Conservation (phyloP, 2,329 filamentous ascomycete genomes). For the Didymella pinodella region DNA sequence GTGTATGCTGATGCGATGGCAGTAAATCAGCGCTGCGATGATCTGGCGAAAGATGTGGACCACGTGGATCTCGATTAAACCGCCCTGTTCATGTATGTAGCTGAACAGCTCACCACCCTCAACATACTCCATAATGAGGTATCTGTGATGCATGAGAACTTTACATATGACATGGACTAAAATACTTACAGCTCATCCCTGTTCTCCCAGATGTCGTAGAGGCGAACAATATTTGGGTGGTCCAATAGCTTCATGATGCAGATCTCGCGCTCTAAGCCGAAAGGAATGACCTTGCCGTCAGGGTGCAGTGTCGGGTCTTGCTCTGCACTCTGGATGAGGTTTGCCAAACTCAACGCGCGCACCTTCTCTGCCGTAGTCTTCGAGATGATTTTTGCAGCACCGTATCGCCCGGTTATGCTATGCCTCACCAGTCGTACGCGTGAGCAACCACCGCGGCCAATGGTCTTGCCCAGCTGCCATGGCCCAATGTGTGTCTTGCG, state of each 20-base stretch:
- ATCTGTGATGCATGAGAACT: slow-evolving; percentile 63
- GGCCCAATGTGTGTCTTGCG: slow-evolving; percentile 84
- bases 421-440: slow-evolving; percentile 88
- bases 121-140: slow-evolving; percentile 92
- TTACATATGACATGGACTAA: too few species aligned
- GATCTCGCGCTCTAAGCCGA: slow-evolving; percentile 92
- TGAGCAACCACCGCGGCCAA: slow-evolving; percentile 89
- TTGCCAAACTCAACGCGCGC: slow-evolving; percentile 84
- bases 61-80: slow-evolving; percentile 80
- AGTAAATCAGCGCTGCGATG: slow-evolving; percentile 89
- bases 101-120: slow-evolving; percentile 85
- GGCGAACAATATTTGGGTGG: slow-evolving; percentile 90
- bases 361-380: slow-evolving; percentile 79
- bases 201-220: slow-evolving; percentile 99
- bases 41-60: slow-evolving; percentile 92
- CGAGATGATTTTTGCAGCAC: slow-evolving; percentile 94
- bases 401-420: slow-evolving; percentile 76
- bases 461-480: slow-evolving; percentile 88
- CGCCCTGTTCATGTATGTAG: slow-evolving; percentile 77
- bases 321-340: slow-evolving; percentile 77
- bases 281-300: slow-evolving; percentile 76
- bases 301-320: slow-evolving; percentile 60
- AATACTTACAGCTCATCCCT: slow-evolving; percentile 82
- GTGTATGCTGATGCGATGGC: slow-evolving; percentile 92
- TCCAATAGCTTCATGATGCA: slow-evolving; percentile 97